Evolutionary conservation across 2,329 filamentous ascomycete species (phyloP), one percentile per base, ranked within the genome.

Genomic region (Pseudogymnoascus sp.): DNA sequence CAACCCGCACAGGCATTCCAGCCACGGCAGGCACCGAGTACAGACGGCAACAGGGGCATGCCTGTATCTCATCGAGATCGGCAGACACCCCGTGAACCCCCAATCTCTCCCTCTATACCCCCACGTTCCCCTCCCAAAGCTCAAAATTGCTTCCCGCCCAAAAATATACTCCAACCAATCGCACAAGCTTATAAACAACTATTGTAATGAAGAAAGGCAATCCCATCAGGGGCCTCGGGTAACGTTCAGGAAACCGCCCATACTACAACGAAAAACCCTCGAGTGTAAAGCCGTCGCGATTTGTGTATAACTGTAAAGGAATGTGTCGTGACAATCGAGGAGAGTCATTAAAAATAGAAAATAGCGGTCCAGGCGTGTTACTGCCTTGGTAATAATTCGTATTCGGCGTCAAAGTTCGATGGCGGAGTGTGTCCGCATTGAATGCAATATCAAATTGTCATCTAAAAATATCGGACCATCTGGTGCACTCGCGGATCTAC

Each of bases 361-460:
- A 54, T 54, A 54, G 43, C 43, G 43, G 30, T 22, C 43, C n/a
- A 30, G 43, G n/a, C 25, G n/a, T 30, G 43, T 54, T n/a, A 33
- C 43, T 33, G 25, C 43, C 43, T 5, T 30, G 43, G 60, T 59
- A 61, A 60, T 71, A 68, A 61, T 70, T 68, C 66, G 70, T 66
- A 67, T 69, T 65, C 66, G 62, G 70, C 69, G 66, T 72, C 43
- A 54, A 54, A 43, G 65, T 58, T 64, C 65, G 68, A 68, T 63
- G 64, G 65, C 66, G 63, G 59, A 63, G 63, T 69, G 71, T 71
- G 72, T 72, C 67, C 70, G 72, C 70, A 71, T 69, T 64, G 70
- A 72, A 72, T 71, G 70, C 71, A 72, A 73, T 73, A 70, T 73
- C 71, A 71, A 73, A 72, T 72, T 70, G 69, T 43, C 35, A 47